Evolutionary conservation across 768 basidiomycete genomes (phyloP).

Genomic region (Calocera cornea): DNA sequence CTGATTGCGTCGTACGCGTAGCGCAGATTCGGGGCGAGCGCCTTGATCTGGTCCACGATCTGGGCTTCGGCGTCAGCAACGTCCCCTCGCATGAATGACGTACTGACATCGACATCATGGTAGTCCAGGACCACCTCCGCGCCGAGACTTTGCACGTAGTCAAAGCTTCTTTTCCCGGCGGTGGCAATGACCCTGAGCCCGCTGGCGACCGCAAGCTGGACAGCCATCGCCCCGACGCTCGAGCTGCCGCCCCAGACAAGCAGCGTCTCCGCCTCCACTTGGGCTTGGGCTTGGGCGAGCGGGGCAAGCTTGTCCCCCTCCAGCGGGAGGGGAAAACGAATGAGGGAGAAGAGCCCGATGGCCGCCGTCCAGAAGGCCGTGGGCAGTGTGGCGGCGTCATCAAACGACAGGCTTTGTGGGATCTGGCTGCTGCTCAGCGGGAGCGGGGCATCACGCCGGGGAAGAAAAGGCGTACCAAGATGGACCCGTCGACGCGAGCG

Average conservation of each 20-base stretch:
- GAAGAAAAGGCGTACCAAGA: background rate
- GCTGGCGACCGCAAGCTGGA: conserved; percentile 23
- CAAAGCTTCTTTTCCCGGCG: conserved; percentile 26
- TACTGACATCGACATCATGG: conserved; percentile 9
- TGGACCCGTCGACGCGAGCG: background rate
- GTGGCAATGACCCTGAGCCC: conserved; percentile 27
- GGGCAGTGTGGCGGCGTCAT: conserved; percentile 37
- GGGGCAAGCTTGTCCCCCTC: conserved; percentile 26
- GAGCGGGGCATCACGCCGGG: conserved; percentile 18
- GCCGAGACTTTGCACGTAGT: conserved; percentile 27
- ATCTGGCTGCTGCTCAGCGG: conserved; percentile 28
- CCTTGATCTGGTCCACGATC: background rate
- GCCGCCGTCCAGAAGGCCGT: conserved; percentile 37
- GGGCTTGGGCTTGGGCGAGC: too few relatives aligned
- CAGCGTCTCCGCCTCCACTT: conserved; percentile 27
- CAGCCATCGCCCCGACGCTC: conserved; percentile 29
- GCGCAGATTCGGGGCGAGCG: background rate
- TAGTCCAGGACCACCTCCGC: conserved; percentile 26
- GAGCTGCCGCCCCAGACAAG: conserved; percentile 37
- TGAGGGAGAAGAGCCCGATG: conserved; percentile 32
- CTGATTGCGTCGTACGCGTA: background rate
- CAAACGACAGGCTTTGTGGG: conserved; percentile 35
- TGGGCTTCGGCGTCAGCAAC: background rate
- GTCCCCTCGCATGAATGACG: background rate
- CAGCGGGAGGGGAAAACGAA: conserved; percentile 1